Evolutionary conservation across 768 basidiomycete genomes (phyloP).

Genomic region (Mycena metata): DNA sequence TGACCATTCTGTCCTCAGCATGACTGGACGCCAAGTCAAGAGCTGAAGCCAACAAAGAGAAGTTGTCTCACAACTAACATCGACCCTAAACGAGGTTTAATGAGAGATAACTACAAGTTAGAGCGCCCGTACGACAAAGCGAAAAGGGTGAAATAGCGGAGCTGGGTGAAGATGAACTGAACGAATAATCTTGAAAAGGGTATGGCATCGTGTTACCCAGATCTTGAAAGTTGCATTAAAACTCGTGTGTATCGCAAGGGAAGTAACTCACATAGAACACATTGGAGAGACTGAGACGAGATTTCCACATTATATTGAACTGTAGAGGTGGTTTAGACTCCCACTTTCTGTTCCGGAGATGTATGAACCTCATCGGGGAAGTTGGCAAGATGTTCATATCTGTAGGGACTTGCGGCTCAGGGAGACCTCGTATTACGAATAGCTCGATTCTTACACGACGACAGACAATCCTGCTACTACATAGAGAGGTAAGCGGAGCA

Average conservation of each 20-base stretch:
- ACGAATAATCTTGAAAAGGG: background rate
- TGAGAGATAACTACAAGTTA: background rate
- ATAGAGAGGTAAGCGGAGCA: background rate
- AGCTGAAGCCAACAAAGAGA: background rate
- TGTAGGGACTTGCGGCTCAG: background rate
- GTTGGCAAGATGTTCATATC: slow-evolving; percentile 24
- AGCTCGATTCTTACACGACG: slow-evolving; percentile 6
- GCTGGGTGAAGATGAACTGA: background rate
- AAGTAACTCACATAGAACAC: slow-evolving; percentile 15
- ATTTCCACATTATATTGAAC: slow-evolving; percentile 27
- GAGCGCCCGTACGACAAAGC: slow-evolving; percentile 1
- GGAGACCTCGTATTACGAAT: background rate
- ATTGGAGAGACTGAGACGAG: slow-evolving; percentile 11
- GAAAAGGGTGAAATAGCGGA: slow-evolving; percentile 29
- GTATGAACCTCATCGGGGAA: slow-evolving; percentile 22
- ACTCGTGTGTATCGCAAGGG: background rate
- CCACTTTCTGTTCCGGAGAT: background rate
- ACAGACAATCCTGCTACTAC: slow-evolving; percentile 17
- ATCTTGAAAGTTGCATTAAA: background rate
- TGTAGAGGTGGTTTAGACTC: background rate
- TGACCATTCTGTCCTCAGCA: slow-evolving; percentile 16
- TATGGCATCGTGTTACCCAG: slow-evolving; percentile 5
- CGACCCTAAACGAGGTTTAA: slow-evolving; percentile 5
- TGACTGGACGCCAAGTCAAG: slow-evolving; percentile 2
- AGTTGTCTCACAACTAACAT: slow-evolving; percentile 5